Conservation (phyloP, 1,284 basidiomycete genomes). For the Pseudozyma pruni region DNA sequence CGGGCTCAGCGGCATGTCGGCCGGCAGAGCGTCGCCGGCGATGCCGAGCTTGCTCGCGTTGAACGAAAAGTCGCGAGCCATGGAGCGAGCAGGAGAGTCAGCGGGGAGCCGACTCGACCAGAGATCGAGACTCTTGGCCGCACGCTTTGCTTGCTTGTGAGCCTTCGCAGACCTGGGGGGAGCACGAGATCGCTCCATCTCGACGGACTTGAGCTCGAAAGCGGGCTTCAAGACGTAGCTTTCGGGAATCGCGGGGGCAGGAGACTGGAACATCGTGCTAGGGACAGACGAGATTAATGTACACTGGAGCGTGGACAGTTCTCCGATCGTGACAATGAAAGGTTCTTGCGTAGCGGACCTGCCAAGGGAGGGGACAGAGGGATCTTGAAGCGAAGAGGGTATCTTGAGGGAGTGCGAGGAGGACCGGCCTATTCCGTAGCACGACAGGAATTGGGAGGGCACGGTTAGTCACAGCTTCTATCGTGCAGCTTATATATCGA, state of each 20-base stretch:
- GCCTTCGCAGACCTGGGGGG: no score
- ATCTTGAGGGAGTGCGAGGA: no score
- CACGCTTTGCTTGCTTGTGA: neutral
- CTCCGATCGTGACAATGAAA: constrained; percentile 7
- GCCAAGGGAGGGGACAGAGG: constrained; percentile 1
- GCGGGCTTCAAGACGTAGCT: neutral
- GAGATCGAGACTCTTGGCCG: constrained; percentile 9
- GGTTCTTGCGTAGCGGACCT: neutral
- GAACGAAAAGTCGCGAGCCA: constrained; percentile 8
- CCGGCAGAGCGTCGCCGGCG: neutral
- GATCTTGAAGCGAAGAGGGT: neutral
- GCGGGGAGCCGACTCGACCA: neutral
- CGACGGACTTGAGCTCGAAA: neutral
- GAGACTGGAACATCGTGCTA: constrained; percentile 1
- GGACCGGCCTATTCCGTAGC: neutral
- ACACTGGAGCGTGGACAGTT: constrained; percentile 22
- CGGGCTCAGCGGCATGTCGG: constrained; percentile 15
- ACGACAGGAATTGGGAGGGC: neutral
- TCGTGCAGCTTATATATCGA: constrained; percentile 1
- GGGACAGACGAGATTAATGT: constrained; percentile 18
- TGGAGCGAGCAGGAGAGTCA: neutral
- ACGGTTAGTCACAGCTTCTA: constrained; percentile 7
- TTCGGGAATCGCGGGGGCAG: neutral
- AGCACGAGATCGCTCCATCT: neutral
- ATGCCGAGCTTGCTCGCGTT: constrained; percentile 19